Evolutionary conservation across 2,329 filamentous ascomycete genomes (phyloP).

Genomic region (Trichophyton rubrum): DNA sequence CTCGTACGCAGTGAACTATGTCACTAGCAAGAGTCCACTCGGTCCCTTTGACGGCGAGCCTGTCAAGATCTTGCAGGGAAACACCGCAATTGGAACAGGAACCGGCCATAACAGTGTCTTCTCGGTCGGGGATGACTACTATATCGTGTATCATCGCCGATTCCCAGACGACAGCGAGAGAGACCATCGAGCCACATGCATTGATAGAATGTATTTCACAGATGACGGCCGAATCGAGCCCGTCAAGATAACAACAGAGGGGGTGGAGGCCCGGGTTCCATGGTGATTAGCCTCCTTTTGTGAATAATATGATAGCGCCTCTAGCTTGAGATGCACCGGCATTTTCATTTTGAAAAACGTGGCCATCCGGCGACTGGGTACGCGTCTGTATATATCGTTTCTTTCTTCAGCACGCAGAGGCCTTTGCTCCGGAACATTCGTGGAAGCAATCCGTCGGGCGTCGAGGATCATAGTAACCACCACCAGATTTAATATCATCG

Average conservation of each 20-base stretch:
- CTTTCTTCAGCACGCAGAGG: not conserved
- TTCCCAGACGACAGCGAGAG: slow-evolving; percentile 34
- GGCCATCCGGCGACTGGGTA: no score
- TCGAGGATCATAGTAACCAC: slow-evolving; percentile 41
- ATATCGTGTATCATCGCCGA: slow-evolving; percentile 38
- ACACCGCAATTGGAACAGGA: slow-evolving; percentile 20
- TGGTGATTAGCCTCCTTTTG: not conserved
- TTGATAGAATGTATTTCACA: slow-evolving; percentile 39
- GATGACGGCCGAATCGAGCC: slow-evolving; percentile 32
- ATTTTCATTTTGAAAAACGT: not conserved
- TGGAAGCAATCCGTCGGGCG: slow-evolving; percentile 39
- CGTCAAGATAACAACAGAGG: slow-evolving; percentile 28
- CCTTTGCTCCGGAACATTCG: slow-evolving; percentile 19
- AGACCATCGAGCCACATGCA: slow-evolving; percentile 38
- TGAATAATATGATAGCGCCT: not conserved
- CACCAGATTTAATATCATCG: slow-evolving; percentile 19
- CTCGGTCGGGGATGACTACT: slow-evolving; percentile 31
- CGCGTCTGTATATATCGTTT: not conserved
- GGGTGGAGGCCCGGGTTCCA: slow-evolving; percentile 16
- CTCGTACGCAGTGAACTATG: slow-evolving; percentile 36
- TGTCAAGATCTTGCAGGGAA: slow-evolving; percentile 26
- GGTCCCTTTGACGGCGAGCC: slow-evolving; percentile 32
- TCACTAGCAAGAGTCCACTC: slow-evolving; percentile 29
- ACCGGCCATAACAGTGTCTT: slow-evolving; percentile 35
- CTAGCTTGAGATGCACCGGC: not conserved